These are phyloP conservation scores for Vitis amurensis DNA, from an alignment of 164 flowering plant genomes.

Conservation along the genomic window DNA sequence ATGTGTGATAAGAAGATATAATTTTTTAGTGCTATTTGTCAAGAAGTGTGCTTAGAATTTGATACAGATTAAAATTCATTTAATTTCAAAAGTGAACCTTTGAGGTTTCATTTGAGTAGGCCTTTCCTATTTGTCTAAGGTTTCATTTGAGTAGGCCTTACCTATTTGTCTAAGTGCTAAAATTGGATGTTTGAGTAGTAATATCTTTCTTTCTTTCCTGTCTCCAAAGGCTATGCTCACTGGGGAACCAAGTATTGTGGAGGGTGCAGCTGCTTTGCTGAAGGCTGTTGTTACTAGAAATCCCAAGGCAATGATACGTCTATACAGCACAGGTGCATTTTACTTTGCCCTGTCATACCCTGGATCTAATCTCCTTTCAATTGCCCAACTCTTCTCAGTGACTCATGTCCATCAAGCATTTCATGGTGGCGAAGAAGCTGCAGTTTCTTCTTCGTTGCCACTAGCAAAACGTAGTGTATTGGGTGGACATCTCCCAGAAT, in stretches of 20 bases:
- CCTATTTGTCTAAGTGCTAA: not conserved
- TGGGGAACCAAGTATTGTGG: constrained; percentile 95
- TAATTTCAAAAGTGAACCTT: no score
- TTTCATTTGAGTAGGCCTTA: not conserved
- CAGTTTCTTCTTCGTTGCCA: constrained; percentile 92
- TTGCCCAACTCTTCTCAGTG: constrained; percentile 83
- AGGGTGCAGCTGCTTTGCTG: constrained; percentile 84
- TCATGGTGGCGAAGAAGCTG: constrained; percentile 99
- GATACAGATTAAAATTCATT: no score
- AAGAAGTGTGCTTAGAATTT: no score
- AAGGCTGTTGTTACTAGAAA: constrained; percentile 96
- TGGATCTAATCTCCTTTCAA: constrained; percentile 93
- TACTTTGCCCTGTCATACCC: constrained; percentile 97
- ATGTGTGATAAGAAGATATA: no score
- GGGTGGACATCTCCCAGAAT: constrained; percentile 98
- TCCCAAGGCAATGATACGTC: constrained; percentile 93
- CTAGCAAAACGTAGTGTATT: constrained; percentile 95
- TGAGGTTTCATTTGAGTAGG: not conserved
- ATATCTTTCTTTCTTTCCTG: not conserved
- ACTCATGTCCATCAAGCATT: constrained; percentile 99
- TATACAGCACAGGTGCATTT: constrained; percentile 95
- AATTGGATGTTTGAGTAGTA: not conserved
- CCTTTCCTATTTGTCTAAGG: not conserved
- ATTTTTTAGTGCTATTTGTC: no score
- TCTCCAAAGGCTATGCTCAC: constrained; percentile 80